Evolutionary conservation across 2,329 filamentous ascomycete genomes (phyloP).

Genomic region (Mycogone perniciosa): DNA sequence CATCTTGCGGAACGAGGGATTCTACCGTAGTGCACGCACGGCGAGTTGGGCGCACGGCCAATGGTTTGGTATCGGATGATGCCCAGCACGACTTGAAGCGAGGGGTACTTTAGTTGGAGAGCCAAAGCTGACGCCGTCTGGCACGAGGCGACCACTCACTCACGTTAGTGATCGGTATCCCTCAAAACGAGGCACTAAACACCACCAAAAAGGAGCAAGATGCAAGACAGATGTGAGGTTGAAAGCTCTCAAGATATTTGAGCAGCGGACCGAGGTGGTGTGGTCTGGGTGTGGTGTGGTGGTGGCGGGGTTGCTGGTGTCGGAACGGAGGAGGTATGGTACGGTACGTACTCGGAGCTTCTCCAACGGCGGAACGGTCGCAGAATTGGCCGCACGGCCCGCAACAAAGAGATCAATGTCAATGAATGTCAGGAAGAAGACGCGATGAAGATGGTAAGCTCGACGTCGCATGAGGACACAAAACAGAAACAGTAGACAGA

Average conservation of each 20-base stretch:
- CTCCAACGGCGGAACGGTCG: constrained; percentile 13
- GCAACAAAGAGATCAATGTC: background rate
- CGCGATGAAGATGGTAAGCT: background rate
- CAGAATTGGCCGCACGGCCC: constrained; percentile 18
- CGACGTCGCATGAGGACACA: background rate
- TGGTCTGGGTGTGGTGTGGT: no score
- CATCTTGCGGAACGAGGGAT: constrained; percentile 29
- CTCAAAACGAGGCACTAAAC: background rate
- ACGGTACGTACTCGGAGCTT: background rate
- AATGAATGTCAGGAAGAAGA: background rate
- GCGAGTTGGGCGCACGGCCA: background rate
- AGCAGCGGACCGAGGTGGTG: no score
- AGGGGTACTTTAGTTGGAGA: background rate
- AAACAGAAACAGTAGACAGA: background rate
- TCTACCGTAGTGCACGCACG: no score
- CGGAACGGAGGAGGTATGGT: background rate
- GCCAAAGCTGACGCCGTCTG: background rate
- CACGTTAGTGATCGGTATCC: background rate
- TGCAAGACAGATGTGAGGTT: background rate
- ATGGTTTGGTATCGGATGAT: background rate
- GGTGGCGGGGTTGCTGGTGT: background rate
- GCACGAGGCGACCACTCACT: background rate
- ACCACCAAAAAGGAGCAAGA: background rate
- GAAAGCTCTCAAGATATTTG: no score
- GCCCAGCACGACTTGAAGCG: background rate